A percentile compares a stretch with the other conserved stretches of the same genome.
Conservation (phyloP, 805 yeast genomes). For the Suhomyces xylopsoci region DNA sequence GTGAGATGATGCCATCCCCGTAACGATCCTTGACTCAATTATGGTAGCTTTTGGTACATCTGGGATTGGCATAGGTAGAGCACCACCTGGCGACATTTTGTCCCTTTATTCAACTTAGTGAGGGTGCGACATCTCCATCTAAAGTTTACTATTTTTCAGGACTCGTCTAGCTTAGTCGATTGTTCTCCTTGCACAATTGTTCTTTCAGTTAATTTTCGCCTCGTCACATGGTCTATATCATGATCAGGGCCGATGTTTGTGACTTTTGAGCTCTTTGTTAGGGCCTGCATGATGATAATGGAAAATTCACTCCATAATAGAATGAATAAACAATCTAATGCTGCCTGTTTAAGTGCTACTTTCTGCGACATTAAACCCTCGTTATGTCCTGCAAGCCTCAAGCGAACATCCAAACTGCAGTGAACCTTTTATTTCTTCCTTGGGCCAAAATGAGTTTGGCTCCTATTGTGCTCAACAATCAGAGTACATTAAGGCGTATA, state of each 20-base stretch:
- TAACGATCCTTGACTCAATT: not conserved
- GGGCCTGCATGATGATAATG: not conserved
- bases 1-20: not conserved
- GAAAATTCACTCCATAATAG: not conserved
- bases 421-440: not conserved
- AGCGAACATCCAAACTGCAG: not conserved
- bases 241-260: not conserved
- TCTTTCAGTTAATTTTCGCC: not conserved
- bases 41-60: not conserved
- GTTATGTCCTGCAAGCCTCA: not conserved
- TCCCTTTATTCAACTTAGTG: not conserved
- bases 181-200: not conserved
- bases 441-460: not conserved
- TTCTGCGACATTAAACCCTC: not conserved
- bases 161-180: slow-evolving; percentile 1
- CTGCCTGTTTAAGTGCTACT: not conserved
- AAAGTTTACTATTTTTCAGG: not conserved
- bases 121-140: not conserved
- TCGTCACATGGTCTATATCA: not conserved
- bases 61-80: not conserved
- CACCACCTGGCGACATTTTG: not conserved
- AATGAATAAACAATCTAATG: not conserved
- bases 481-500: not conserved
- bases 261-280: not conserved
- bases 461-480: not conserved